Evolutionary conservation across 805 yeast species (phyloP), one percentile per base, ranked within the genome.

Genomic region (Middelhovenomyces tepae): DNA sequence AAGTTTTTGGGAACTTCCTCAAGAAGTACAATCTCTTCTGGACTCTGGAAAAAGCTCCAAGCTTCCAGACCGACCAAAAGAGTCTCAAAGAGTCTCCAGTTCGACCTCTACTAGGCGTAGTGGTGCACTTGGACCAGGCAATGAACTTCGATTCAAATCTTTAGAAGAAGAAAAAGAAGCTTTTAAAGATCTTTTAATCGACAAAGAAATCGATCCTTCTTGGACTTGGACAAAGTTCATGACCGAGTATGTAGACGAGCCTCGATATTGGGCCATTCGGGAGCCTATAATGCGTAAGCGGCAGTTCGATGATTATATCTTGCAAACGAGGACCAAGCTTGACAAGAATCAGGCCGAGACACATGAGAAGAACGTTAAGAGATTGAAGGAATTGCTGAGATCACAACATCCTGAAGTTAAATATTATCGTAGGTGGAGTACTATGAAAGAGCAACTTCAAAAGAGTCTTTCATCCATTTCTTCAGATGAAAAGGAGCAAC

Each of bases 1-100:
- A 46, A 77, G 91, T 13, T 75, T 78, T 0, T 87, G 95, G 95
- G 81, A 76, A 13, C 55, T 72, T n/a, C 95, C 95, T 0, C 62
- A 51, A 1, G 76, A 66, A 20, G 62, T 71, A 4, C 51, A 53
- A 20, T 41, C 36, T 4, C 52, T 49, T 14, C 13, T 48, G 37
- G 41, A 42, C 28, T 16, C 20, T 11, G 16, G 31, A 23, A n/a
- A n/a, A n/a, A n/a, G n/a, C n/a, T n/a, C n/a, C n/a, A 14, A 17
- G 8, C 31, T 11, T n/a, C 7, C 9, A 20, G 18, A 34, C 27
- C n/a, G 15, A 26, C 5, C 30, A 26, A 9, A 22, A 15, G 2
- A 26, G 21, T 7, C 22, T 28, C n/a, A 22, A 19, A 7, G 33
- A 25, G 15, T 10, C 19, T 11, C 35, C 21, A 23, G 11, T 14